A percentile compares a stretch with the other conserved stretches of the same genome.
Evolutionary conservation across 1,284 basidiomycete genomes (phyloP).

Genomic region (Coniophora puteana): DNA sequence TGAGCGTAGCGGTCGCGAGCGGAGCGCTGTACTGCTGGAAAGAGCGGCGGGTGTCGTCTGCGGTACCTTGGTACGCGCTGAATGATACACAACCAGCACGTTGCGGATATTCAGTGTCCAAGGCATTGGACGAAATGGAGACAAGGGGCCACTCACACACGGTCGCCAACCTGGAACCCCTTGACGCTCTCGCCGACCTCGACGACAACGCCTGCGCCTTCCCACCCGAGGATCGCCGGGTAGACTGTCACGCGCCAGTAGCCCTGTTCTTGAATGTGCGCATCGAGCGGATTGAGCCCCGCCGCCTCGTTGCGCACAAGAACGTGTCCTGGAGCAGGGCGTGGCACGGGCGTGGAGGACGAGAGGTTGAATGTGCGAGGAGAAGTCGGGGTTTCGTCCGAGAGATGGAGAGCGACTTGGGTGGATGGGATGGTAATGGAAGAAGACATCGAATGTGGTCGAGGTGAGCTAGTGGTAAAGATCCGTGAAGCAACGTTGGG

Average conservation of each 20-base stretch:
- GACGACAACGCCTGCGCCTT: slow-evolving; percentile 55
- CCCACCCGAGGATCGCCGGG: slow-evolving; percentile 50
- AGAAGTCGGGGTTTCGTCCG: no score
- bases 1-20: slow-evolving; percentile 25
- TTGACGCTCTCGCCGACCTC: slow-evolving; percentile 49
- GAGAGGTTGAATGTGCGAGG: no score
- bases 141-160: slow-evolving; percentile 48
- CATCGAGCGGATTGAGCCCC: slow-evolving; percentile 40
- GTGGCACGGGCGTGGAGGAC: no score
- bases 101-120: no score
- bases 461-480: no score
- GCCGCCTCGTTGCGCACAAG: slow-evolving; percentile 37
- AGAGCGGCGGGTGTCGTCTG: slow-evolving; percentile 14
- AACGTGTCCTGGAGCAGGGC: slow-evolving; percentile 37
- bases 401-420: no score
- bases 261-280: slow-evolving; percentile 30
- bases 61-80: no score
- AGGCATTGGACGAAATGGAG: no score
- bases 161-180: slow-evolving; percentile 50
- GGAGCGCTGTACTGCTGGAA: slow-evolving; percentile 50
- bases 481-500: no score
- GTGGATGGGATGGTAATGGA: no score
- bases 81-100: no score
- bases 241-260: slow-evolving; percentile 30
- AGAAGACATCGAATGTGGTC: no score